Evolutionary conservation across 768 basidiomycete species (phyloP).

Genomic region (Termitomyces sp.): DNA sequence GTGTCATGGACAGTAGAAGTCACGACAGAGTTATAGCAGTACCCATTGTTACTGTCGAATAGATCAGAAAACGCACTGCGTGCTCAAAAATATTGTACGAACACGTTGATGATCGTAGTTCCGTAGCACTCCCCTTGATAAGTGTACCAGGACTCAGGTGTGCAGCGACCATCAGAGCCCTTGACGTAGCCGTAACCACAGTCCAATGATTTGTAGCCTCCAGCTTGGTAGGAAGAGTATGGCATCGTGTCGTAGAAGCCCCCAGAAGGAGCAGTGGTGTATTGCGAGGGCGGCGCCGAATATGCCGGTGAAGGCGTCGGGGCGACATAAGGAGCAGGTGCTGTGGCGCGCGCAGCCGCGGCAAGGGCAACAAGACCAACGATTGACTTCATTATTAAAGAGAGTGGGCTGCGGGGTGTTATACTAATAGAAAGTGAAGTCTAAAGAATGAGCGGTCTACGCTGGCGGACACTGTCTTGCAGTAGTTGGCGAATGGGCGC

Average conservation of each 20-base stretch:
- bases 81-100: constrained; percentile 1
- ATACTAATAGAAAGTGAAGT: constrained; percentile 32
- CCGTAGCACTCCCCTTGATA: constrained; percentile 55
- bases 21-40: constrained; percentile 27
- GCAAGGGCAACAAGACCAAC: constrained; percentile 58
- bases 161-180: constrained; percentile 51
- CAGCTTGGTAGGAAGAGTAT: constrained; percentile 55
- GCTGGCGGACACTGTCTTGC: constrained; percentile 68
- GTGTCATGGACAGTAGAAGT: constrained; percentile 34
- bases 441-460: constrained; percentile 64
- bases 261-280: constrained; percentile 29
- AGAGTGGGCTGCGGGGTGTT: constrained; percentile 41
- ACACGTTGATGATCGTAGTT: constrained; percentile 51
- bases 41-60: constrained; percentile 14
- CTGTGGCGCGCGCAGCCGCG: constrained; percentile 44
- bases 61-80: constrained; percentile 2
- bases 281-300: constrained; percentile 28
- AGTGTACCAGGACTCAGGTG: constrained; percentile 47
- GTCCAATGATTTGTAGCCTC: constrained; percentile 62
- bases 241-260: constrained; percentile 50
- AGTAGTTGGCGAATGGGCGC: constrained; percentile 43
- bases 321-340: constrained; percentile 26
- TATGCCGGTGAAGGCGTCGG: constrained; percentile 22
- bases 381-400: constrained; percentile 62
- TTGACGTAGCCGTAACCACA: constrained; percentile 73